Evolutionary conservation across 345 rosid species (phyloP).

Genomic region (Eucalyptus curtisii): DNA sequence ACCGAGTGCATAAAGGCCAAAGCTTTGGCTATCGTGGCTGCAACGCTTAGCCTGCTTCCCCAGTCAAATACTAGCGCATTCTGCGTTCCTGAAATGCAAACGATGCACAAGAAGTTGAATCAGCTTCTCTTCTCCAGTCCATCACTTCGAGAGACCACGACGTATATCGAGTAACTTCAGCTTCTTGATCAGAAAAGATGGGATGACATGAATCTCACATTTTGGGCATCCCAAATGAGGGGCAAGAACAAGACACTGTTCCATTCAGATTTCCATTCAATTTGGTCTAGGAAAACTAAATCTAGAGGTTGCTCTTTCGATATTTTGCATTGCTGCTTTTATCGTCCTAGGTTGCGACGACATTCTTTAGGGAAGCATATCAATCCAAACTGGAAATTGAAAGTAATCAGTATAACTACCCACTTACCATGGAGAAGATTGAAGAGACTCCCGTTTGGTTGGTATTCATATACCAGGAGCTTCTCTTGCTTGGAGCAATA

Average conservation of each 20-base stretch:
- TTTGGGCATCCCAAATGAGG: neutral
- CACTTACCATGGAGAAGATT: conserved; percentile 40
- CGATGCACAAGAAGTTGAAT: neutral
- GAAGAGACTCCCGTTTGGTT: conserved; percentile 46
- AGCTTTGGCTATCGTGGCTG: conserved; percentile 22
- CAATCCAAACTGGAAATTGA: neutral
- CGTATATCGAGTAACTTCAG: neutral
- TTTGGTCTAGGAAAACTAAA: neutral
- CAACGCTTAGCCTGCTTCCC: conserved; percentile 38
- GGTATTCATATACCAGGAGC: conserved; percentile 43
- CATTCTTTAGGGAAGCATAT: neutral
- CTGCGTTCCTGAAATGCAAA: conserved; percentile 19
- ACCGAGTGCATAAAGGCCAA: conserved; percentile 31
- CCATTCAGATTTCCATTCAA: neutral
- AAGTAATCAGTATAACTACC: neutral
- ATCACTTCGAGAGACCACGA: neutral
- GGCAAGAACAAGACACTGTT: neutral
- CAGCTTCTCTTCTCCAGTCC: neutral
- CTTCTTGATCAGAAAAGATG: neutral
- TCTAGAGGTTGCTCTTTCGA: neutral
- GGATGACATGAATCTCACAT: neutral
- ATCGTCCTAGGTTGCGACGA: neutral
- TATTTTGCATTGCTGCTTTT: neutral
- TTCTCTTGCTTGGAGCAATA: conserved; percentile 58
- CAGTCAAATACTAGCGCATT: conserved; percentile 24